Evolutionary conservation across 306 rosid species (phyloP).

Genomic region (Quercus glauca): DNA sequence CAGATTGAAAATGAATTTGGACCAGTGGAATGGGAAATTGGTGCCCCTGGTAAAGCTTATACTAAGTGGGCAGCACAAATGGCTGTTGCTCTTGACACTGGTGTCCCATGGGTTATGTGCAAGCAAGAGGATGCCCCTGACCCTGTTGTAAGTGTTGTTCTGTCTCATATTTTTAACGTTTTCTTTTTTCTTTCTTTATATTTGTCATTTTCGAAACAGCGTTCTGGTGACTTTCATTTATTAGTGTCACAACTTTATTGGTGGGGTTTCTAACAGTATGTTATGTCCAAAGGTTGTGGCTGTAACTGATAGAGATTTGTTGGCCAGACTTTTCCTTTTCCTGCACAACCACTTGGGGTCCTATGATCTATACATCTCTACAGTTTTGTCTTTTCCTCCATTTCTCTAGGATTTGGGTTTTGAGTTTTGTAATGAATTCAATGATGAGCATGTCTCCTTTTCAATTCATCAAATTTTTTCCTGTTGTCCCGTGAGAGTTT

Average conservation of each 20-base stretch:
- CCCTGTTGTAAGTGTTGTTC: slow-evolving; percentile 57
- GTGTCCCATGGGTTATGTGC: slow-evolving; percentile 99
- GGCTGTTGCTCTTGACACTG: slow-evolving; percentile 85
- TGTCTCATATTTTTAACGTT: not conserved
- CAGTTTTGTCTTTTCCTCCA: slow-evolving; percentile 1
- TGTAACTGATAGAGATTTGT: slow-evolving; percentile 3
- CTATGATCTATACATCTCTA: not conserved
- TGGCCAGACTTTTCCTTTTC: slow-evolving; percentile 16
- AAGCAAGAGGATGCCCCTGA: slow-evolving; percentile 98
- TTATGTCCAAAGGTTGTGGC: slow-evolving; percentile 15
- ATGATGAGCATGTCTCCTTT: not conserved
- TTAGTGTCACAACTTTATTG: slow-evolving; percentile 23
- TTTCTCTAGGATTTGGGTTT: slow-evolving; percentile 12
- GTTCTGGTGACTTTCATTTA: slow-evolving; percentile 16
- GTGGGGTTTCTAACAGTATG: slow-evolving; percentile 37
- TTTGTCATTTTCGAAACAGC: slow-evolving; percentile 12
- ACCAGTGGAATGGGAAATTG: slow-evolving; percentile 88
- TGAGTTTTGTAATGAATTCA: not conserved
- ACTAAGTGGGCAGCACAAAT: slow-evolving; percentile 87
- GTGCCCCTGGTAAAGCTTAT: slow-evolving; percentile 86
- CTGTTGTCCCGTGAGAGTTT: not conserved
- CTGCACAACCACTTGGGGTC: slow-evolving; percentile 1
- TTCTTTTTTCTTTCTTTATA: not conserved
- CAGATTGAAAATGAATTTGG: slow-evolving; percentile 96
- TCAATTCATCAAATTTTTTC: not conserved